These are phyloP conservation scores for Chrysosporium queenslandicum DNA, from an alignment of 2,329 filamentous ascomycete species.

Conservation along the genomic window DNA sequence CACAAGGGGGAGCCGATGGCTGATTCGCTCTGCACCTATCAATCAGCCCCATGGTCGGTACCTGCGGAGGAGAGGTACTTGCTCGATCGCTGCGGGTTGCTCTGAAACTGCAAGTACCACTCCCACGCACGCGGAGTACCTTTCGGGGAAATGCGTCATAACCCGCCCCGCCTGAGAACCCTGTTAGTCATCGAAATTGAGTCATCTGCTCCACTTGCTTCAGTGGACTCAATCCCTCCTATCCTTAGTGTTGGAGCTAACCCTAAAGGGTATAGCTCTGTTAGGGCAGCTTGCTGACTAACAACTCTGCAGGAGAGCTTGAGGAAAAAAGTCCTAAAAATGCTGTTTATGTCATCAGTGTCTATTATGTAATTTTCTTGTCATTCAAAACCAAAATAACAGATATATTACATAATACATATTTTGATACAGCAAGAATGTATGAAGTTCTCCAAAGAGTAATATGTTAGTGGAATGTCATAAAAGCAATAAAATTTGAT, in stretches of 20 bases:
- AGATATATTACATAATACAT: no score
- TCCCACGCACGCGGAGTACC: neutral
- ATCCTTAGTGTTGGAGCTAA: neutral
- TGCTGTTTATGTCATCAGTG: no score
- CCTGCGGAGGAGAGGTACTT: constrained; percentile 1
- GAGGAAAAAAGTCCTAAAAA: no score
- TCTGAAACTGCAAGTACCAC: constrained; percentile 1
- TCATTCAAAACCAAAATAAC: no score
- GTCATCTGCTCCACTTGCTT: constrained; percentile 7
- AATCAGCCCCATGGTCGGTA: neutral
- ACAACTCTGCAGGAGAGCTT: no score
- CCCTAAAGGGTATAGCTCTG: neutral
- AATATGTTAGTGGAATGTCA: no score
- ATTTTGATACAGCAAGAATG: no score
- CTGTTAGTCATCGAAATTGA: constrained; percentile 1
- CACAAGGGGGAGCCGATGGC: neutral
- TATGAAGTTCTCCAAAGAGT: no score
- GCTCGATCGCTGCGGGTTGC: neutral
- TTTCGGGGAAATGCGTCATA: constrained; percentile 9
- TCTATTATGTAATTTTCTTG: no score
- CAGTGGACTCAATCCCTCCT: no score
- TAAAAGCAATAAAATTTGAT: no score
- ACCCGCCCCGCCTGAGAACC: neutral
- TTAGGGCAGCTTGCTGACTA: neutral
- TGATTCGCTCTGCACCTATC: neutral